Base-by-base conservation (phyloP, 192 early-diverging fungal genomes). In the Coemansia sp. region DNA sequence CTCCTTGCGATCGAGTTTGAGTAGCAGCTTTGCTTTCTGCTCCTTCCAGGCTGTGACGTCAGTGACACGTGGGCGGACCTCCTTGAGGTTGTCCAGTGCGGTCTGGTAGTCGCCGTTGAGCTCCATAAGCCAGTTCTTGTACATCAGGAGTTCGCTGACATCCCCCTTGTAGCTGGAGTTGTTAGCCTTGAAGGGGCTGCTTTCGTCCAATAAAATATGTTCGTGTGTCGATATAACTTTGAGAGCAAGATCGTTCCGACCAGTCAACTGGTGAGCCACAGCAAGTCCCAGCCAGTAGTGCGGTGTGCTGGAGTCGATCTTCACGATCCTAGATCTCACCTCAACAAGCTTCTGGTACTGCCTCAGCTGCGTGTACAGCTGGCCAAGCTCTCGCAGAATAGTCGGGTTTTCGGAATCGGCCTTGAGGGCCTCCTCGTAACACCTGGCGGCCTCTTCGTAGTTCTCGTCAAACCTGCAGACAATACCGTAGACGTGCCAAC, bases 401-500 rank as follows among this genome's bases (percentile, higher is more conserved):
- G 93, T 92, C 52, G 94, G 77, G 78, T 99, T 95, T 56, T 93
- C 90, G 85, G 92, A 83, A 71, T 96, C 93, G 51, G 84, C 85
- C 66, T 90, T 92, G 45, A 97, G 79, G 20, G 97, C 92, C 29
- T 94, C 85, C 16, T 87, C 80, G 73, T 97, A 99, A 68, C 95
- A 96, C 75, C 93, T 94, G 55, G 89, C 84, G 3, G 94, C 94
- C 76, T 97, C 93, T 20, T 87, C 89, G 73, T 94, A 96, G 66
- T 99, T 95, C 70, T 92, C 92, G 75, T 97, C 95, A 34, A 85
- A 85, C 28, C 95, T 90, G 74, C 96, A 86, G 49, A 96, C 76
- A n/a, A 99, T 79, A 16, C 97, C 97, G 72, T 88, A 94, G 20
- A 97, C 92, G 68, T 99, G 97, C 97, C 97, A 99, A 58, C 95